phyloP scores from a whole-genome alignment of 2,329 filamentous ascomycete species.

The Thielaviopsis punctulata region DNA sequence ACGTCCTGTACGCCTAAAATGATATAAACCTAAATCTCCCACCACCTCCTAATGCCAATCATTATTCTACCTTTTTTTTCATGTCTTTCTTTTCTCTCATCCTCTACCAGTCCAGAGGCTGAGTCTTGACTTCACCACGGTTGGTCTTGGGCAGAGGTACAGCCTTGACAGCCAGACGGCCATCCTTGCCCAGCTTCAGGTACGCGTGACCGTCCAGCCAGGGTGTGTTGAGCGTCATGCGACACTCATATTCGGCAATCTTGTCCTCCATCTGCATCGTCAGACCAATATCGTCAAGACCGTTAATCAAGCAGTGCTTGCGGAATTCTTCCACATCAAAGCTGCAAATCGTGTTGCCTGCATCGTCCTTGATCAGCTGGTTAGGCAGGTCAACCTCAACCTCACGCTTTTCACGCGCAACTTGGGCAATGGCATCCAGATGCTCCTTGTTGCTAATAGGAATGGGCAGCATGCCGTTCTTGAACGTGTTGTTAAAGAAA shows the following conservation, averaged over 20 bases:
- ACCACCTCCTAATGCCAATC: background rate
- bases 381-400: constrained; percentile 78
- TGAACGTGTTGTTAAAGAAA: constrained; percentile 99
- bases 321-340: constrained; percentile 90
- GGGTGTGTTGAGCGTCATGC: constrained; percentile 60
- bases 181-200: constrained; percentile 41
- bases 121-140: constrained; percentile 62
- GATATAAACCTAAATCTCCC: constrained; percentile 10
- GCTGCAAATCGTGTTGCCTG: constrained; percentile 53
- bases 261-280: constrained; percentile 86
- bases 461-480: constrained; percentile 96
- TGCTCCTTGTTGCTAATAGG: constrained; percentile 48
- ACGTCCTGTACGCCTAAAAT: background rate
- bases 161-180: constrained; percentile 39
- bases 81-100: background rate
- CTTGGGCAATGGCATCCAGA: constrained; percentile 53
- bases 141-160: constrained; percentile 75
- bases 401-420: constrained; percentile 65
- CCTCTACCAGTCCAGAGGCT: constrained; percentile 74
- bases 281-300: constrained; percentile 86
- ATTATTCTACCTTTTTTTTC: background rate
- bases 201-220: constrained; percentile 86
- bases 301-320: constrained; percentile 86
- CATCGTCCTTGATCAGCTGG: constrained; percentile 62
- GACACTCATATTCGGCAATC: constrained; percentile 67